phyloP scores from a whole-genome alignment of 164 flowering plant genomes.

The Vitis cinerea region DNA sequence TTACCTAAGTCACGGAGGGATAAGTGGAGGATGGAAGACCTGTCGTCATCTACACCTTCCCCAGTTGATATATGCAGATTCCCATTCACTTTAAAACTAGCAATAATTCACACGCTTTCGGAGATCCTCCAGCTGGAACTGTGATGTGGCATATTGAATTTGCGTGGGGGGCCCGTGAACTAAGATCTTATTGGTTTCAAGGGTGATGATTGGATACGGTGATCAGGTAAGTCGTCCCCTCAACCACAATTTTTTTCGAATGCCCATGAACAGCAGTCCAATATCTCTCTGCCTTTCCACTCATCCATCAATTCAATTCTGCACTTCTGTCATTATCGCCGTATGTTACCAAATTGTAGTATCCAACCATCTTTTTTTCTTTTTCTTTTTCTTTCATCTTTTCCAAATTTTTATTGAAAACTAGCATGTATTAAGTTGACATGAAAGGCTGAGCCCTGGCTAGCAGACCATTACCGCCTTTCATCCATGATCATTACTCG shows the following conservation, averaged over 20 bases:
- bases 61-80: slow-evolving; percentile 2
- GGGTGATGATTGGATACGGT: slow-evolving; percentile 1
- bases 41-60: slow-evolving; percentile 9
- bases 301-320: background rate
- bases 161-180: background rate
- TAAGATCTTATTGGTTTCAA: slow-evolving; percentile 3
- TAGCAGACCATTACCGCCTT: too few species aligned
- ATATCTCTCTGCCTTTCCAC: slow-evolving; percentile 1
- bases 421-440: too few species aligned
- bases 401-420: too few species aligned
- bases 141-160: slow-evolving; percentile 7
- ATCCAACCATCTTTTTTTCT: background rate
- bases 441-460: too few species aligned
- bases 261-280: slow-evolving; percentile 1
- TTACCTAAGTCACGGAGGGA: too few species aligned
- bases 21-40: background rate
- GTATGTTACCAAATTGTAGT: slow-evolving; percentile 9
- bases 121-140: slow-evolving; percentile 28
- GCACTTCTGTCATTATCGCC: slow-evolving; percentile 1
- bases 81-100: slow-evolving; percentile 2
- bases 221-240: background rate
- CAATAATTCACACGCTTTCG: slow-evolving; percentile 30
- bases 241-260: background rate
- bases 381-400: background rate
- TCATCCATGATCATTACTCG: too few species aligned